Base-by-base conservation (phyloP, 208 protist species). In the Naegleria gruberi region DNA sequence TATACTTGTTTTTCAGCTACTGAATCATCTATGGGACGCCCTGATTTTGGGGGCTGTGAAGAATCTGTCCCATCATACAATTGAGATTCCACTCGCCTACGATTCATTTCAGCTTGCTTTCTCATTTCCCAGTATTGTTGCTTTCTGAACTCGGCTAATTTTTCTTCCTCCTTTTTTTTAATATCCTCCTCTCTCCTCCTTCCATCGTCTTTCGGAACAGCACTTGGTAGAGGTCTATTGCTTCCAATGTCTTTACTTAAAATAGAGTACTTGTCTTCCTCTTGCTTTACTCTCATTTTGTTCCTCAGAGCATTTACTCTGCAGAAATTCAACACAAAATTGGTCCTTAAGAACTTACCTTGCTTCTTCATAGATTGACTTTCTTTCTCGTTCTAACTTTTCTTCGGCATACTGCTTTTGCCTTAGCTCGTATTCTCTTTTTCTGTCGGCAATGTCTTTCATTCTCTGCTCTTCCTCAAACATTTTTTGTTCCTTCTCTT, bases 41-140 rank as follows among this genome's bases (percentile, higher is more conserved):
- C 15, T 65, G 51, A 23, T 23, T 4, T 23, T 65, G 15, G 19
- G 15, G 51, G 30, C 12, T 65, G 15, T 77, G 19, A 19, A 40
- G 34, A 40, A 37, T 87, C 83, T 55, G 34, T 40, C n/a, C 83
- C 43, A 19, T 40, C 83, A 55, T 47, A 34, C 7, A 89, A 12
- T 26, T 82, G 87, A 0, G 89, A 57, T 30, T 91, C 90, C 82
- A 95, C 93, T 73, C 94, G 93, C n/a, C 91, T 90, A 86, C 94
- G 95, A 92, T 97, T 97, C 88, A 95, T 91, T 81, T 96, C 93
- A 1, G 95, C 95, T 90, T 96, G 95, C 23, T 93, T 92, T 5
- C 95, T 93, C 95, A 97, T 97, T 91, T 97, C 93, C 96, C 95
- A 97, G 90, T 94, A 97, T 7, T 95, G 95, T 51, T 94, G 91